phyloP scores from a whole-genome alignment of 495 filamentous ascomycete species.

The Bacidia rubella region DNA sequence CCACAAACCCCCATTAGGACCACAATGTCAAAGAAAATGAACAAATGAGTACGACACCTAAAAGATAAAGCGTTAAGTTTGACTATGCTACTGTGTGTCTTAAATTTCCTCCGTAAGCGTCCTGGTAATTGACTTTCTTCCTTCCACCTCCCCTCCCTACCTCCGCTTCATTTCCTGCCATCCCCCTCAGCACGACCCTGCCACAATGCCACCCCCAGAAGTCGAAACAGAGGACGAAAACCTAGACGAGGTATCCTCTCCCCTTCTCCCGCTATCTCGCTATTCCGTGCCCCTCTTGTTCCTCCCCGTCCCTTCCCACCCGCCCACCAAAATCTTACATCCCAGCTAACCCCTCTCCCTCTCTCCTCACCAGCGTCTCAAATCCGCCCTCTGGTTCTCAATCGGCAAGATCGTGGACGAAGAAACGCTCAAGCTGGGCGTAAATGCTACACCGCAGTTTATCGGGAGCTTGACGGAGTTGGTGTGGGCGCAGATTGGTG shows the following conservation, averaged over 20 bases:
- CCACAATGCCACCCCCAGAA: background rate
- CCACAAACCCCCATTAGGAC: too few relatives aligned
- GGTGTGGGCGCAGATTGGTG: constrained; percentile 83
- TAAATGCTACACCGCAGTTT: constrained; percentile 90
- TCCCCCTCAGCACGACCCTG: background rate
- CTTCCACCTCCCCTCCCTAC: background rate
- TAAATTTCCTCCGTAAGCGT: too few relatives aligned
- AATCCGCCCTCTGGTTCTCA: constrained; percentile 85
- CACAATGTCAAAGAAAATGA: too few relatives aligned
- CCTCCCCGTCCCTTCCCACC: background rate
- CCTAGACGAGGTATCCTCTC: constrained; percentile 27
- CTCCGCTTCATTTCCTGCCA: background rate
- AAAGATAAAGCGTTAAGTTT: too few relatives aligned
- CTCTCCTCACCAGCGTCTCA: constrained; percentile 84
- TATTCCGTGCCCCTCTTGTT: background rate
- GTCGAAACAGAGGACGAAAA: constrained; percentile 27
- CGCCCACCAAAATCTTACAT: too few relatives aligned
- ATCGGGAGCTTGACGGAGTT: constrained; percentile 85
- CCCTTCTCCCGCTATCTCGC: background rate
- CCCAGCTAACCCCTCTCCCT: background rate
- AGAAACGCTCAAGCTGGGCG: constrained; percentile 57
- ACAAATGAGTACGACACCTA: too few relatives aligned
- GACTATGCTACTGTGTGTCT: too few relatives aligned
- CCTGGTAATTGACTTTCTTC: too few relatives aligned
- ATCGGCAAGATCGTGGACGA: constrained; percentile 85